Evolutionary conservation across 139 green algal genomes (phyloP).

Genomic region (Ulvella scutata): DNA sequence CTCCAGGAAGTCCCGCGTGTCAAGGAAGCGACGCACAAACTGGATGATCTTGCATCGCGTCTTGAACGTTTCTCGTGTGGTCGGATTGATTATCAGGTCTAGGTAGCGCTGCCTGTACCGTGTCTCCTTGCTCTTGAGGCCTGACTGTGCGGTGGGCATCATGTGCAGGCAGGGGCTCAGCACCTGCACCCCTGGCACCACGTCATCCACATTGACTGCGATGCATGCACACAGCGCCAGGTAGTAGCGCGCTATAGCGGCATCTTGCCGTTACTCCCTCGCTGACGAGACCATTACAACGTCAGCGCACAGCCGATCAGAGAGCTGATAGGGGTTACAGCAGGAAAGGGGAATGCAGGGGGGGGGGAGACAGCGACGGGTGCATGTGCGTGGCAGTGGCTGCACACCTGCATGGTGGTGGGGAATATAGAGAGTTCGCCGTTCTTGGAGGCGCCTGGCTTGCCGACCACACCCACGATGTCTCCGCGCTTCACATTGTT

Average conservation of each 20-base stretch:
- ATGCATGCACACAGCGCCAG: neutral
- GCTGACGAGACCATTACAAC: no score
- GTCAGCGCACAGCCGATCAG: no score
- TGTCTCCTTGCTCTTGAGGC: slow-evolving; percentile 84
- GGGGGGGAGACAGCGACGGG: no score
- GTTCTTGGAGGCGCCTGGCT: slow-evolving; percentile 90
- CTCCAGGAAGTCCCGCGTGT: slow-evolving; percentile 86
- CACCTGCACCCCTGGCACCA: no score
- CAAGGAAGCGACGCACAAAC: slow-evolving; percentile 79
- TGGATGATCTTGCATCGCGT: slow-evolving; percentile 66
- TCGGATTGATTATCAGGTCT: slow-evolving; percentile 86
- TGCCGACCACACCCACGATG: slow-evolving; percentile 83
- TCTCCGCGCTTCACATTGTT: slow-evolving; percentile 80
- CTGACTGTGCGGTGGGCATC: slow-evolving; percentile 63
- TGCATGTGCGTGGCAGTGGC: neutral
- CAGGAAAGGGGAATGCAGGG: no score
- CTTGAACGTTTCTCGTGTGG: slow-evolving; percentile 69
- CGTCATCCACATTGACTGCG: no score
- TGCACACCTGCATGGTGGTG: slow-evolving; percentile 22
- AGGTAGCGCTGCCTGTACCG: slow-evolving; percentile 94
- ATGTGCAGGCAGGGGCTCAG: slow-evolving; percentile 97
- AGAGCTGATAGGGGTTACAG: no score
- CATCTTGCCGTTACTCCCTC: no score
- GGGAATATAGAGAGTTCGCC: slow-evolving; percentile 95
- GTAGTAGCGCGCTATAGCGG: no score